Percentiles rank a stretch among this genome's conserved stretches.
Conservation (phyloP, 176 grass and related monocot genomes). For the Hordeum vulgare region MorexV3_pseudomolecules_assembly NC_058518.1:497166277-497166776, state of each 20-base stretch:
- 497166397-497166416: not conserved
- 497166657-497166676: not conserved
- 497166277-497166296: slow-evolving; percentile 31
- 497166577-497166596: not conserved
- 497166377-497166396: not conserved
- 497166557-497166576: not conserved
- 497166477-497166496: not conserved
- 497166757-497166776: no score
- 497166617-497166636: no score
- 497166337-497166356: not conserved
- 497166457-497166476: not conserved
- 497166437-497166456: not conserved
- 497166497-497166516: not conserved
- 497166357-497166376: not conserved
- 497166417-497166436: not conserved
- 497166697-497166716: no score
- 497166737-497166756: no score
- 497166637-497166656: no score
- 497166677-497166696: not conserved
- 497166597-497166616: no score
- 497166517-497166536: not conserved
- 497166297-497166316: slow-evolving; percentile 17
- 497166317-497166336: slow-evolving; percentile 12
- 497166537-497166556: not conserved
- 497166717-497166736: no score